Evolutionary conservation across 192 early-diverging fungal species (phyloP), one percentile per base, ranked within the genome.

Genomic region (Kickxella alabastrina): DNA sequence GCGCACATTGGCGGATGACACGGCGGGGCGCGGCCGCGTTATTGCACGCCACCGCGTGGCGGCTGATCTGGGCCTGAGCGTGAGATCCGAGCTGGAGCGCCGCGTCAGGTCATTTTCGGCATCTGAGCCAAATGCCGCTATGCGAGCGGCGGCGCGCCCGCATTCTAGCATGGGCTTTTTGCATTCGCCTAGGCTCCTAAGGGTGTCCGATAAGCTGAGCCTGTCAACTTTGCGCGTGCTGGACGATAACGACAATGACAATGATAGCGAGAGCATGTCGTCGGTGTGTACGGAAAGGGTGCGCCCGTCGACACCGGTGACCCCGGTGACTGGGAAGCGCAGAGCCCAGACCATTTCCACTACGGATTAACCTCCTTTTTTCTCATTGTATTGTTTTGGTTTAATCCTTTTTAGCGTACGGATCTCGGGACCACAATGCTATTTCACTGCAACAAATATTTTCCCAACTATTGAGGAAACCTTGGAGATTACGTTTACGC

Each of bases 161-260:
- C 72, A 75, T 22, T 75, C 72, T 13, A 75, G 72, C 65, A 75
- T 63, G 56, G 72, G 72, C 5, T 68, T 75, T n/a, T n/a, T n/a
- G n/a, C n/a, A n/a, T n/a, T n/a, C n/a, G n/a, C n/a, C n/a, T n/a
- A n/a, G n/a, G n/a, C n/a, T n/a, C n/a, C n/a, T n/a, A n/a, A n/a
- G n/a, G n/a, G n/a, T n/a, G n/a, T n/a, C 51, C 8, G 54, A 67
- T 32, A 52, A 65, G n/a, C 52, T 54, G 10, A 75, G 72, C 38
- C 49, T 60, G 28, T 51, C 62, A 26, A 64, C 57, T 46, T 43
- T 52, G 6, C 48, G 50, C 17, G 13, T 29, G 18, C n/a, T n/a
- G n/a, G n/a, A n/a, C n/a, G n/a, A n/a, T n/a, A n/a, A n/a, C n/a
- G 35, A 41, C 18, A 49, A 31, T 6, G 54, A 59, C 31, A 43